A percentile compares a stretch with the other conserved stretches of the same genome.
Conservation (phyloP, 257 asterid genomes). For the Scutellaria galericulata region DNA sequence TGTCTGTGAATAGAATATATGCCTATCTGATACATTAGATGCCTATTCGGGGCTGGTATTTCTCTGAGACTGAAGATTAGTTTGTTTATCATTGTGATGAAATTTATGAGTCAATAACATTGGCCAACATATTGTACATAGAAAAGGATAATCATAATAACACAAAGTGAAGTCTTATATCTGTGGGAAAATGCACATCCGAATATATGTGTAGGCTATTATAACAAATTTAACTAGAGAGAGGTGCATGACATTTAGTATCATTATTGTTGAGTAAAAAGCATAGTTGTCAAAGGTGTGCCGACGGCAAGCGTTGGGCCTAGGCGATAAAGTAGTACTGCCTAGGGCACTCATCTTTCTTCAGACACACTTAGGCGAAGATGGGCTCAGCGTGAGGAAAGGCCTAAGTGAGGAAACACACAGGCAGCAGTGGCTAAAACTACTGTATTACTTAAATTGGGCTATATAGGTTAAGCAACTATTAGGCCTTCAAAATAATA, state of each 20-base stretch:
- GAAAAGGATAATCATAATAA: slow-evolving; percentile 10
- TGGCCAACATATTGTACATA: slow-evolving; percentile 1
- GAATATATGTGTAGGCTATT: not conserved
- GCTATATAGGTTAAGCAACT: too few species aligned
- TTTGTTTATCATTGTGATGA: slow-evolving; percentile 21
- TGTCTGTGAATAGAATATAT: not conserved
- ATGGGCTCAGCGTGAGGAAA: too few species aligned
- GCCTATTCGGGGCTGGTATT: slow-evolving; percentile 2
- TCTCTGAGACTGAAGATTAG: slow-evolving; percentile 2
- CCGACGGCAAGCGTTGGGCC: too few species aligned
- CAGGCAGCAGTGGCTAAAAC: too few species aligned
- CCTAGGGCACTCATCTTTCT: too few species aligned
- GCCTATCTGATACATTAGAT: not conserved
- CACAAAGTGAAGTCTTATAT: not conserved
- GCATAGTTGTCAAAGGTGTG: not conserved
- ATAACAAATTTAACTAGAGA: slow-evolving; percentile 17
- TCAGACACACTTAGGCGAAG: too few species aligned
- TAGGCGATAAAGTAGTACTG: too few species aligned
- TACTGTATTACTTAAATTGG: too few species aligned
- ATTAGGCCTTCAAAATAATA: too few species aligned
- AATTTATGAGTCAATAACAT: not conserved
- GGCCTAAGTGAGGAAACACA: too few species aligned
- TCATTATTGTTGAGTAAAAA: not conserved
- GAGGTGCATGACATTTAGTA: slow-evolving; percentile 9
- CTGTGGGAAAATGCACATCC: not conserved